phyloP scores from a whole-genome alignment of 1,284 basidiomycete species.

The Polyporus tsugae region DNA sequence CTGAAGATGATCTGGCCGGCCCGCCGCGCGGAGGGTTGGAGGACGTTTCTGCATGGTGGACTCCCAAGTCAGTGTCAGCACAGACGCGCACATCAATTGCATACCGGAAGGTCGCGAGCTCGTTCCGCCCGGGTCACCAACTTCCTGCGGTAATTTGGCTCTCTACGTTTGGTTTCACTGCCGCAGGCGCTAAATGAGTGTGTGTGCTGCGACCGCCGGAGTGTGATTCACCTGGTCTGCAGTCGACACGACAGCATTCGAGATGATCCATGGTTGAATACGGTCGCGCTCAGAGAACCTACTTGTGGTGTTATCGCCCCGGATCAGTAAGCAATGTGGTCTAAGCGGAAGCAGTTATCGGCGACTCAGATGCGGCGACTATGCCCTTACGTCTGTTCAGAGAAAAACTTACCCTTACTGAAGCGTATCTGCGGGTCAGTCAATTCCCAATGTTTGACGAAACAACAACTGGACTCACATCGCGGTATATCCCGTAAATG shows the following conservation, averaged over 20 bases:
- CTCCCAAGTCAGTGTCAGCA: no score
- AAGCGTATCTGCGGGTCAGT: conserved; percentile 73
- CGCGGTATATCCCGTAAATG: conserved; percentile 85
- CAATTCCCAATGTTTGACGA: neutral
- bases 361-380: conserved; percentile 75
- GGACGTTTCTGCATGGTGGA: no score
- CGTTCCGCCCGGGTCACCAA: no score
- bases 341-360: neutral
- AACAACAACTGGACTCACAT: conserved; percentile 56
- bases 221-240: conserved; percentile 28
- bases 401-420: conserved; percentile 86
- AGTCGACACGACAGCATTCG: neutral
- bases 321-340: neutral
- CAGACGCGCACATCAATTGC: no score
- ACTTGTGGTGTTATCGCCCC: conserved; percentile 51
- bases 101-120: no score
- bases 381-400: conserved; percentile 82
- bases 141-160: conserved; percentile 81
- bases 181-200: neutral
- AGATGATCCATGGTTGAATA: no score
- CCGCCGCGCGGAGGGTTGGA: no score
- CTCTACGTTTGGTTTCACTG: conserved; percentile 75
- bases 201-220: neutral
- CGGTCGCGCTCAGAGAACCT: conserved; percentile 14
- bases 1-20: no score